Percentiles rank a stretch among this genome's conserved stretches.
These are phyloP conservation scores for Claviceps capensis DNA, from an alignment of 2,329 filamentous ascomycete species.

Conservation along the genomic window DNA sequence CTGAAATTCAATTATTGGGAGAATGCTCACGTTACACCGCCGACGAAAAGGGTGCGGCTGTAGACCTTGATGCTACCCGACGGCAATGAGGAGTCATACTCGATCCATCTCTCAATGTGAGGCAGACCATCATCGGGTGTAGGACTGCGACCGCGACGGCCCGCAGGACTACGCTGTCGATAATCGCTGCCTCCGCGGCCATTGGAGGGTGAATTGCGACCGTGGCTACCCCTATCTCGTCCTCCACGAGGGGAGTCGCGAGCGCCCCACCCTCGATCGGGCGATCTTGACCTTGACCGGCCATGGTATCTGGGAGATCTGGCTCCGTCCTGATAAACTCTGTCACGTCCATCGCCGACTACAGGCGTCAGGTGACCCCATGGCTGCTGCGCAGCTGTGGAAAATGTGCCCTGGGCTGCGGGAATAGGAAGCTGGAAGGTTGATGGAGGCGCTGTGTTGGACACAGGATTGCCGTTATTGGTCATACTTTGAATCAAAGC, in stretches of 20 bases:
- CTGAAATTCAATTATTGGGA: not conserved
- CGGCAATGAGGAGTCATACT: constrained; percentile 62
- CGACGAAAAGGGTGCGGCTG: constrained; percentile 91
- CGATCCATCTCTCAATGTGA: constrained; percentile 52
- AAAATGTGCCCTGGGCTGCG: constrained; percentile 30
- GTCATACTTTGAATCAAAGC: constrained; percentile 41
- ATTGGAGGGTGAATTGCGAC: constrained; percentile 44
- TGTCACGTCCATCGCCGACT: constrained; percentile 40
- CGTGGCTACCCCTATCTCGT: constrained; percentile 58
- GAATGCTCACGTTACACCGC: constrained; percentile 71
- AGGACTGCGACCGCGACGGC: constrained; percentile 52
- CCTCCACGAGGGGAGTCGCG: constrained; percentile 50
- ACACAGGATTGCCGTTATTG: constrained; percentile 19
- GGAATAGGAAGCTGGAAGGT: constrained; percentile 25
- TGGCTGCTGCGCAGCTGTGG: constrained; percentile 17
- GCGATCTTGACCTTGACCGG: constrained; percentile 68
- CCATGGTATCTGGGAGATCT: constrained; percentile 47
- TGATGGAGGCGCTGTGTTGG: constrained; percentile 20
- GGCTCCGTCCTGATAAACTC: constrained; percentile 39
- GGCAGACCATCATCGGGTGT: constrained; percentile 31
- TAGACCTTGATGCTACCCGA: constrained; percentile 78
- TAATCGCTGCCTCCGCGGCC: constrained; percentile 48
- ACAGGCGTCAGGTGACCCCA: constrained; percentile 18
- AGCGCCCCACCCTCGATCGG: constrained; percentile 57
- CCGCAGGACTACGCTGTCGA: constrained; percentile 73